Conservation (phyloP, 225 moss, liverwort and hornwort species). For the Asterella californica region DNA sequence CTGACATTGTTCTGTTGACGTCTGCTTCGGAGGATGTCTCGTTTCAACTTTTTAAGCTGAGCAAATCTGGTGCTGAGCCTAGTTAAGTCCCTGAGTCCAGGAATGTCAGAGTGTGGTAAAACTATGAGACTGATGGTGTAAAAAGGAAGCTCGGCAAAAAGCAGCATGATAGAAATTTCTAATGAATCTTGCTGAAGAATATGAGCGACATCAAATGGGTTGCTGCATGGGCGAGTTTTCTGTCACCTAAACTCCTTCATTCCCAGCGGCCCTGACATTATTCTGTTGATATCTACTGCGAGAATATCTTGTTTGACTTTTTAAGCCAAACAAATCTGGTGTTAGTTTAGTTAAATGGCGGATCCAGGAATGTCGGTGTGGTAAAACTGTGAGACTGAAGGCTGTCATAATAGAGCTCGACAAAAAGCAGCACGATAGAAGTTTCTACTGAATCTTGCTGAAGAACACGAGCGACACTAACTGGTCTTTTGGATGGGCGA, state of each 20-base stretch:
- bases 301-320: too few relatives aligned
- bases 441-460: slow-evolving; percentile 17
- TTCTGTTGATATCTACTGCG: too few relatives aligned
- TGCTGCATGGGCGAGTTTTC: background rate
- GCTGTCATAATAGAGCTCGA: too few relatives aligned
- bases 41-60: background rate
- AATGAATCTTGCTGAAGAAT: slow-evolving; percentile 24
- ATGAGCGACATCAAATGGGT: slow-evolving; percentile 10
- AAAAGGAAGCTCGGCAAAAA: slow-evolving; percentile 5
- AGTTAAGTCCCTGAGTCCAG: too few relatives aligned
- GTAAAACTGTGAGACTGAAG: background rate
- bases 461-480: slow-evolving; percentile 10
- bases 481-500: background rate
- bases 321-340: too few relatives aligned
- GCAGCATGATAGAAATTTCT: slow-evolving; percentile 16
- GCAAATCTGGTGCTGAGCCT: background rate
- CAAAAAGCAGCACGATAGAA: slow-evolving; percentile 23
- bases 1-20: background rate
- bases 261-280: too few relatives aligned
- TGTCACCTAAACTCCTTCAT: too few relatives aligned
- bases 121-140: too few relatives aligned
- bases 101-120: too few relatives aligned
- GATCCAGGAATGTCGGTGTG: too few relatives aligned
- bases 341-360: too few relatives aligned
- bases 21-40: background rate